phyloP scores from a whole-genome alignment of 306 rosid genomes.

The Fragaria nilgerrensis region DNA sequence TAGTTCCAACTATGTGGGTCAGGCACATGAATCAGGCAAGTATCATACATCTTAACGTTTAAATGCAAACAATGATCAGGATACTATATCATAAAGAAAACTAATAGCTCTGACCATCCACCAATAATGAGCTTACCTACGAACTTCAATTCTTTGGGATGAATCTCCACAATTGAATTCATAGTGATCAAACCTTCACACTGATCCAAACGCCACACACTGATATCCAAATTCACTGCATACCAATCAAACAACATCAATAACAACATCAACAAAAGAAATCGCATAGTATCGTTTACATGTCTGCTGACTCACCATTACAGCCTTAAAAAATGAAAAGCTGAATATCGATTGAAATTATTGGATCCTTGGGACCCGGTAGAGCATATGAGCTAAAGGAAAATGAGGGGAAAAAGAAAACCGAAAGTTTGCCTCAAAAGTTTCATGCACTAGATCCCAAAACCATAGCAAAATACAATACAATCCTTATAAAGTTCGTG shows the following conservation, averaged over 20 bases:
- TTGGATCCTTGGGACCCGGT: slow-evolving; percentile 17
- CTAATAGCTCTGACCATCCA: neutral
- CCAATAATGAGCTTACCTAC: slow-evolving; percentile 47
- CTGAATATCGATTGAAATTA: neutral
- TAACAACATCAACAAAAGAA: neutral
- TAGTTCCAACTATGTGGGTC: neutral
- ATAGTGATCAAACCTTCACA: slow-evolving; percentile 33
- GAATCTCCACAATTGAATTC: slow-evolving; percentile 65
- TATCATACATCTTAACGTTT: neutral
- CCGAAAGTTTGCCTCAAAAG: slow-evolving; percentile 2
- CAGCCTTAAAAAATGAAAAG: slow-evolving; percentile 17
- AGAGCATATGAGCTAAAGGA: neutral
- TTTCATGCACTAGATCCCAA: slow-evolving; percentile 30
- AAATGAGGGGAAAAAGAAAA: slow-evolving; percentile 11
- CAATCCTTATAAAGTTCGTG: slow-evolving; percentile 7
- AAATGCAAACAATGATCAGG: neutral
- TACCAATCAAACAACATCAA: neutral
- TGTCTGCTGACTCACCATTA: slow-evolving; percentile 8
- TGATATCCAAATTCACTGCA: slow-evolving; percentile 24
- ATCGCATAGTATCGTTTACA: too few relatives aligned
- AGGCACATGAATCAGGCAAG: neutral
- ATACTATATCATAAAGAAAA: slow-evolving; percentile 9
- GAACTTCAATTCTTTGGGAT: slow-evolving; percentile 79
- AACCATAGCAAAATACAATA: slow-evolving; percentile 1
- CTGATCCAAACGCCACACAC: slow-evolving; percentile 18